Conservation (phyloP, 345 rosid species). For the Sonneratia caseolaris region DNA sequence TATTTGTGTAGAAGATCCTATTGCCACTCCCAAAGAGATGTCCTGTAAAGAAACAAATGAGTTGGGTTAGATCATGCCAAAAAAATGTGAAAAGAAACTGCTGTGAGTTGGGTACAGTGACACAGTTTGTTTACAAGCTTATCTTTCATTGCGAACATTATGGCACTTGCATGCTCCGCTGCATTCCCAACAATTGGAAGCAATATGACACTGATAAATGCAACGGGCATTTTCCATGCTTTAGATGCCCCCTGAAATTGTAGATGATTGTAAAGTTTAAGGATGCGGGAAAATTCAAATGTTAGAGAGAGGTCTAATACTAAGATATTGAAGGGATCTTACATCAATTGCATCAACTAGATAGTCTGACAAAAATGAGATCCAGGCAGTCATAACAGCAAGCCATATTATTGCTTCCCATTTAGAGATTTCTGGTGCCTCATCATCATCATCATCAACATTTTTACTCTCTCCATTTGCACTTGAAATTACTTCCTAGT, state of each 20-base stretch:
- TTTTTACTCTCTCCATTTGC: constrained; percentile 26
- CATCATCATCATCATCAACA: constrained; percentile 47
- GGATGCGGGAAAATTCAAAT: neutral
- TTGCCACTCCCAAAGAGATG: constrained; percentile 91
- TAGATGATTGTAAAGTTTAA: neutral
- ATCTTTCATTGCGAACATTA: constrained; percentile 96
- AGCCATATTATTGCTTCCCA: constrained; percentile 88
- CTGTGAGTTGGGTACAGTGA: neutral
- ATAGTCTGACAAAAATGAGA: constrained; percentile 75
- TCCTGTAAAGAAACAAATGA: constrained; percentile 38
- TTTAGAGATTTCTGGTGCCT: constrained; percentile 66
- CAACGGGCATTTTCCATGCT: constrained; percentile 67
- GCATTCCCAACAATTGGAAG: constrained; percentile 98
- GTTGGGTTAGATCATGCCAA: neutral
- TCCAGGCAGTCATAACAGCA: constrained; percentile 75
- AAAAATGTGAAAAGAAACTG: neutral
- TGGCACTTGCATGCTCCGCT: constrained; percentile 91
- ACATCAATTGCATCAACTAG: constrained; percentile 89
- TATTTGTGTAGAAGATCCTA: constrained; percentile 93
- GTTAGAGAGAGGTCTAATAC: neutral
- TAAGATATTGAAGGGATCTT: neutral
- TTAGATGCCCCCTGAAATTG: constrained; percentile 63
- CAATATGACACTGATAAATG: constrained; percentile 87
- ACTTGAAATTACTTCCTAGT: constrained; percentile 43
- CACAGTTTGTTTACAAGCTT: constrained; percentile 52